phyloP scores from a whole-genome alignment of 441 rosid genomes.

The Adansonia rubrostipa region DNA sequence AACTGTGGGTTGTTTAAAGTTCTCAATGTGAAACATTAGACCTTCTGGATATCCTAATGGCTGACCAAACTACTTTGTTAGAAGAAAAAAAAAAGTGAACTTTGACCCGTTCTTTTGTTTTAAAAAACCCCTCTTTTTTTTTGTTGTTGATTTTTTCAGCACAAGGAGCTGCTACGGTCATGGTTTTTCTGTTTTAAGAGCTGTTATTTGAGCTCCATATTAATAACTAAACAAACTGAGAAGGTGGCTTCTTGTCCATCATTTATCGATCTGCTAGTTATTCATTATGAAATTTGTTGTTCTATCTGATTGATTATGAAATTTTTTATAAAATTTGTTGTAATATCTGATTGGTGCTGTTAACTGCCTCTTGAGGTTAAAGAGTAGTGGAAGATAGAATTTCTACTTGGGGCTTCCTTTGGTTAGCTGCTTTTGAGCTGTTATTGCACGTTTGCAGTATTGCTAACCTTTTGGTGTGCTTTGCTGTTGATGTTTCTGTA shows the following conservation, averaged over 20 bases:
- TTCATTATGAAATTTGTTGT: not conserved
- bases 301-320: no score
- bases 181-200: slow-evolving; percentile 22
- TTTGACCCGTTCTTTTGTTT: slow-evolving; percentile 41
- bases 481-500: slow-evolving; percentile 21
- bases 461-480: slow-evolving; percentile 20
- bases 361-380: not conserved
- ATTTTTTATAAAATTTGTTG: no score
- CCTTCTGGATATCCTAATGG: slow-evolving; percentile 40
- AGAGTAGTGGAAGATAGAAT: slow-evolving; percentile 12
- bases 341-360: not conserved
- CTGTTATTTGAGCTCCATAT: slow-evolving; percentile 14
- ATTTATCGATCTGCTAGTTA: slow-evolving; percentile 37
- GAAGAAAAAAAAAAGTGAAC: slow-evolving; percentile 24
- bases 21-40: slow-evolving; percentile 41
- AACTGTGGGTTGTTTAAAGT: slow-evolving; percentile 17
- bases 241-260: slow-evolving; percentile 30
- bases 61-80: slow-evolving; percentile 31
- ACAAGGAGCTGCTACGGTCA: slow-evolving; percentile 25
- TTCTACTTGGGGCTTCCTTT: not conserved
- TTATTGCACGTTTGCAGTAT: not conserved
- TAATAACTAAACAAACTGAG: slow-evolving; percentile 10
- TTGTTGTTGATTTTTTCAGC: slow-evolving; percentile 32
- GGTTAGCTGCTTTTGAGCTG: not conserved
- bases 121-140: slow-evolving; percentile 23